Conservation (phyloP, 768 basidiomycete genomes). For the Leccinellum albellum region DNA sequence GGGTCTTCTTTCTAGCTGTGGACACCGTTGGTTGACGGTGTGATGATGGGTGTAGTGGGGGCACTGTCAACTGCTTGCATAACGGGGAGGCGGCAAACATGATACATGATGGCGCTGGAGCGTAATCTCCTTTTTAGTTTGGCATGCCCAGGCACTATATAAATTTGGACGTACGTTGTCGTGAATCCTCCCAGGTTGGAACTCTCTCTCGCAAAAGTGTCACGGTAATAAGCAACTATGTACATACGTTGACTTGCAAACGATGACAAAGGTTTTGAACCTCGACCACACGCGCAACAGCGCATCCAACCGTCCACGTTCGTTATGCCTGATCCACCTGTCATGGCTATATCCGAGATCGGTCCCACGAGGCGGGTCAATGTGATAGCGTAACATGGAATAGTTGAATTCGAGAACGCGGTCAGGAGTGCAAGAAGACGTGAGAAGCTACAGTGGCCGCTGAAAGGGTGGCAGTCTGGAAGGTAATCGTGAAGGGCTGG, state of each 20-base stretch:
- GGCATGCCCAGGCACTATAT: no score
- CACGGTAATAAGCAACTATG: no score
- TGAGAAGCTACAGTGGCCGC: conserved; percentile 60
- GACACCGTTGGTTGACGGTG: no score
- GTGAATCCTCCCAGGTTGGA: no score
- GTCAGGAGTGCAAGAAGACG: conserved; percentile 66
- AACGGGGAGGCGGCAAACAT: no score
- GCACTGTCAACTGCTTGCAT: no score
- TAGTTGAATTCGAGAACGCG: conserved; percentile 61
- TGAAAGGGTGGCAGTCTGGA: conserved; percentile 48
- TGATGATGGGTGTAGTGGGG: no score
- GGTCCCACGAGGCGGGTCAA: conserved; percentile 63
- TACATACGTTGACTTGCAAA: background rate
- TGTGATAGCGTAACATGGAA: conserved; percentile 64
- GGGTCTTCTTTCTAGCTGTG: no score
- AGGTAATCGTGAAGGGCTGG: conserved; percentile 5
- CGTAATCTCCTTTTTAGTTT: no score
- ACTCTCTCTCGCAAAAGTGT: no score
- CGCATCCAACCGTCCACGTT: conserved; percentile 61
- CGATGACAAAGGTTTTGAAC: conserved; percentile 27
- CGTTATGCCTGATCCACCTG: conserved; percentile 70
- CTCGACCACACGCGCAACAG: conserved; percentile 57
- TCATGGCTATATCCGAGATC: conserved; percentile 71
- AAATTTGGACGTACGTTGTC: no score
- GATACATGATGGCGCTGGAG: no score